Base-by-base conservation (phyloP, 2,329 filamentous ascomycete species). In the Neopestalotiopsis sp. region DNA sequence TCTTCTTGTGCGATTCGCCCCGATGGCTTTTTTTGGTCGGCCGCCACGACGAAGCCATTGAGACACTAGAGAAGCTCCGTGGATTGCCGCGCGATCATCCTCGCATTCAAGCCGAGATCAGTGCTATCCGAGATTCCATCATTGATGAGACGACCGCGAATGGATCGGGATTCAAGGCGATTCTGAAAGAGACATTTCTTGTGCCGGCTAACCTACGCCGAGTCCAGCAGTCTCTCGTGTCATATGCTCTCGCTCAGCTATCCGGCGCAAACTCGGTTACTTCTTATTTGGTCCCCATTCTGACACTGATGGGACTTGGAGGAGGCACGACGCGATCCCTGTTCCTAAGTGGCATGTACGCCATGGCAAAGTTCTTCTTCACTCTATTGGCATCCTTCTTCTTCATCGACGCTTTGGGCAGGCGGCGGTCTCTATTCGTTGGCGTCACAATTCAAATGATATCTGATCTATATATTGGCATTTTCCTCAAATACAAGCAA, bases 1-100 rank as follows among this genome's bases (percentile, higher is more conserved):
- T 60, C 24, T 74, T 79, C 40, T 74, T 80, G 68, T 67, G 77
- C 65, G 74, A 78, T 76, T 72, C 80, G 73, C 45, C 78, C 71
- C 68, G 82, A 68, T 89, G 84, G 83, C 75, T 87, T n/a, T 74
- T 87, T 24, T 76, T 84, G 10, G 72, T 88, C 68, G 85, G 88
- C 69, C 85, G 86, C 17, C 81, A 85, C 0, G 75, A 79, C 4
- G 72, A 79, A 32, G 73, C 76, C 4, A 73, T 82, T 24, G 13
- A 72, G 17, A 74, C 72, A 3, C 70, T 83, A 1, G 68, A 72
- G 2, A 65, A 60, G 5, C 73, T 83, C 3, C 78, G 80, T 5
- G 72, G 78, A 1, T 68, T 80, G 32, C 78, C 78, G 3, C 34
- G 45, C 5, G 75, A 78, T 58, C 74, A 79, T 67, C 70, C 73